A percentile compares a stretch with the other conserved stretches of the same genome.
Conservation (phyloP, 192 early-diverging fungal genomes). For the Neocallimastix lanati region DNA sequence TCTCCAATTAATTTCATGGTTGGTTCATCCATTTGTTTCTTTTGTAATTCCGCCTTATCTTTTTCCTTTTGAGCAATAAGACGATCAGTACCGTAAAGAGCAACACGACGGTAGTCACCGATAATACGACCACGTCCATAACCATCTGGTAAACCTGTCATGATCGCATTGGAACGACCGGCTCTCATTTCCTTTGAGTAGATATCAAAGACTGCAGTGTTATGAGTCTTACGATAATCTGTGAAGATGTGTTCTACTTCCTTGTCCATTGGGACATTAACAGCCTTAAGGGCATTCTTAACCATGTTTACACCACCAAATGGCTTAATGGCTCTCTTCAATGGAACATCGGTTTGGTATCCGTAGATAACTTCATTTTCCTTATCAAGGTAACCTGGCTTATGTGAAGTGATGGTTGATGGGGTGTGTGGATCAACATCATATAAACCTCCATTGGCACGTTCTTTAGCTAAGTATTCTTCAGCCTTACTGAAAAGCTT, state of each 20-base stretch:
- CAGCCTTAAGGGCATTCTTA: slow-evolving; percentile 3
- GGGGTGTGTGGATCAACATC: slow-evolving; percentile 6
- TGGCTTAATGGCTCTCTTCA: slow-evolving; percentile 6
- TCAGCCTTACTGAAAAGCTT: too few species aligned
- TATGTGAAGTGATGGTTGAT: slow-evolving; percentile 1
- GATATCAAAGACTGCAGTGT: slow-evolving; percentile 5
- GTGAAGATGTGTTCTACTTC: slow-evolving; percentile 1
- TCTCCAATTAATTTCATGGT: slow-evolving; percentile 4
- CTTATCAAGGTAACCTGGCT: slow-evolving; percentile 6
- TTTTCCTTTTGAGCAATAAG: slow-evolving; percentile 3
- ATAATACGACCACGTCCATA: slow-evolving; percentile 7
- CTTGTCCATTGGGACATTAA: slow-evolving; percentile 1
- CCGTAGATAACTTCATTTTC: slow-evolving; percentile 7
- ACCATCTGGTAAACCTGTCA: slow-evolving; percentile 7
- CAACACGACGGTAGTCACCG: slow-evolving; percentile 8
- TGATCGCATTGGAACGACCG: slow-evolving; percentile 7
- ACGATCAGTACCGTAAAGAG: slow-evolving; percentile 6
- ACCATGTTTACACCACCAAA: slow-evolving; percentile 5
- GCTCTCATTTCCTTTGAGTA: slow-evolving; percentile 7
- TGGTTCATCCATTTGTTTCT: slow-evolving; percentile 1
- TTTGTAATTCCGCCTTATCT: slow-evolving; percentile 2
- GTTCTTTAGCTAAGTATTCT: too few species aligned
- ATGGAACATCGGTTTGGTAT: slow-evolving; percentile 7
- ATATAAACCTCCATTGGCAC: background rate
- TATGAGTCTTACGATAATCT: slow-evolving; percentile 6